Percentiles rank a stretch among this genome's conserved stretches.
These are phyloP conservation scores for Tolypocladium nubicola DNA, from an alignment of 2,329 filamentous ascomycete genomes.

Conservation along the genomic window DNA sequence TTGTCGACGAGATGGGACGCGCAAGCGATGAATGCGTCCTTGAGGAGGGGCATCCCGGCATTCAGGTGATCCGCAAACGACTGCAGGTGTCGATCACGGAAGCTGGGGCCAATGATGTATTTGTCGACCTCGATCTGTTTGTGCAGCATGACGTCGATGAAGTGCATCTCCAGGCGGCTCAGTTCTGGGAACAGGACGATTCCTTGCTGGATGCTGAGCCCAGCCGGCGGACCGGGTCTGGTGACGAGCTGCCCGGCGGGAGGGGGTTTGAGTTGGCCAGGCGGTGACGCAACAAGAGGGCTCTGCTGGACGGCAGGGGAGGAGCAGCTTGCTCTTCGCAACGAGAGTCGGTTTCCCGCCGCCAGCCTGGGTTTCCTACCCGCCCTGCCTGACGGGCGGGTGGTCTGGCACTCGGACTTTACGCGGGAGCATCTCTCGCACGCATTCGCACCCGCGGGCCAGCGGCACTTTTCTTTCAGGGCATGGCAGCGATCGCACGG, in stretches of 20 bases:
- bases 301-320: no score
- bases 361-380: background rate
- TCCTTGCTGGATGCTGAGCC: background rate
- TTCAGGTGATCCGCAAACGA: background rate
- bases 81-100: background rate
- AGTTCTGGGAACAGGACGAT: background rate
- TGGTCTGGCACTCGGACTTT: background rate
- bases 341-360: background rate
- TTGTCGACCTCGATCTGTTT: background rate
- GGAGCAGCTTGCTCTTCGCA: background rate
- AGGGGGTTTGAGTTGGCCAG: background rate
- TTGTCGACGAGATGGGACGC: background rate
- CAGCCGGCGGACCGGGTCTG: background rate
- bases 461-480: background rate
- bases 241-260: no score
- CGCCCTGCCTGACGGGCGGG: background rate
- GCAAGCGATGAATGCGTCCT: background rate
- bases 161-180: background rate
- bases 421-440: background rate
- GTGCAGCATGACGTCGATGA: background rate
- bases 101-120: background rate
- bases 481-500: background rate
- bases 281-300: background rate
- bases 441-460: no score
- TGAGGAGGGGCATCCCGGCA: background rate